Evolutionary conservation across 805 yeast genomes (phyloP), one percentile per base, ranked within the genome.

Genomic region (Grigorovia yakushimaensis): DNA sequence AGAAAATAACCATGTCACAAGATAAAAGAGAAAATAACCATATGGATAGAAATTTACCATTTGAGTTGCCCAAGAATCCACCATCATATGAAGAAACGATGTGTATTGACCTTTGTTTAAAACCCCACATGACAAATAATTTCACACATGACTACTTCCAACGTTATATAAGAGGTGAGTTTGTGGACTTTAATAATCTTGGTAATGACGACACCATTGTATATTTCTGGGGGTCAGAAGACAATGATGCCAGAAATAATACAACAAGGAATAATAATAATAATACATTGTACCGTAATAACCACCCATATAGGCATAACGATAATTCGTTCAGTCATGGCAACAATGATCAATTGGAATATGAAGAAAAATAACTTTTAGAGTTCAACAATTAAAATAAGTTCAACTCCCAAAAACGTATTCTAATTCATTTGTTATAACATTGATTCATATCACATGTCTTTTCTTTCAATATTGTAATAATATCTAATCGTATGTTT

Each of bases 41-140:
- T 5, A 27, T 24, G 6, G 27, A 10, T 2, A 27, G 15, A 27
- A 15, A 27, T 4, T 7, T 27, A 15, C 33, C 33, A 10, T 27
- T 27, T 7, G 33, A 23, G 18, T 22, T 17, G 39, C 60, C 58
- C 7, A 49, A 22, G 21, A 54, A 51, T 9, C 64, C 64, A 7
- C 64, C 64, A 35, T 49, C 60, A 10, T 60, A 60, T 46, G 61
- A 54, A 37, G 63, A 60, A 35, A 52, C 59, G 3, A 46, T 56
- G 47, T 47, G 49, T 41, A 43, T 45, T 36, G 54, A 52, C 20
- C 13, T 27, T 15, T 27, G 33, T 7, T 7, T 27, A 15, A 27
- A 27, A 27, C 33, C 33, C 9, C 33, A 27, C 33, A 27, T 3
- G 9, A 10, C 9, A 15, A 27, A 27, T 15, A 7, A 10, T 7